Base-by-base conservation (phyloP, 139 green algal genomes). In the Chlorella ohadii region DNA sequence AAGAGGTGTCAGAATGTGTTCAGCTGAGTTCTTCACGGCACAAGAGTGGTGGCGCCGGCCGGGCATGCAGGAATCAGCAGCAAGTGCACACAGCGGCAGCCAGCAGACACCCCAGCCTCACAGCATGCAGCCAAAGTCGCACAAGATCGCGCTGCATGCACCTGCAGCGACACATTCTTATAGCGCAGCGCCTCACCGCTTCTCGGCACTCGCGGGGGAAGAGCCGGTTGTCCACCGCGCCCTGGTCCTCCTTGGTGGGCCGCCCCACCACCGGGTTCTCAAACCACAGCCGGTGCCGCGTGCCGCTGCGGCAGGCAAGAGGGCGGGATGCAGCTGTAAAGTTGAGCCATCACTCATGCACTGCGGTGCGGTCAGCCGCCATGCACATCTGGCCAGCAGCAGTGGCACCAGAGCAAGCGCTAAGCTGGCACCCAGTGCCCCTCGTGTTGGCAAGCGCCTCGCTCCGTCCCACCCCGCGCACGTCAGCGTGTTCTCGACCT, bases 161-260 rank as follows among this genome's bases (percentile, higher is more conserved):
- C 28, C 44, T 33, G 47, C 47, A 20, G 72, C 72, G 47, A 2
- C 39, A 59, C 5, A 15, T 57, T 0, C 22, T 1, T 3, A 9
- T n/a, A n/a, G n/a, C 7, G 38, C 39, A 19, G 70, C 71, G 2
- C 72, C 93, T 84, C 89, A 97, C 94, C 88, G 76, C 88, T 86
- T 97, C 94, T 25, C 95, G 87, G 86, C 94, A 98, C 55, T 98
- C 94, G 28, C 94, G 78, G 1, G 95, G 95, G 41, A 94, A 91
- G 55, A 98, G 88, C 3, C 91, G 81, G 12, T 66, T 55, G 61
- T 96, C 90, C 3, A 41, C 70, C 1, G 47, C 59, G 11, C 73
- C 36, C 15, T 59, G 82, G 17, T 93, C 88, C 27, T 96, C 93
- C 41, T 91, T 92, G 4, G 92, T 61, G 4, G 93, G 93, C 59